These are phyloP conservation scores for Tylopilus sp. DNA, from an alignment of 768 basidiomycete species.

Conservation along the genomic window DNA sequence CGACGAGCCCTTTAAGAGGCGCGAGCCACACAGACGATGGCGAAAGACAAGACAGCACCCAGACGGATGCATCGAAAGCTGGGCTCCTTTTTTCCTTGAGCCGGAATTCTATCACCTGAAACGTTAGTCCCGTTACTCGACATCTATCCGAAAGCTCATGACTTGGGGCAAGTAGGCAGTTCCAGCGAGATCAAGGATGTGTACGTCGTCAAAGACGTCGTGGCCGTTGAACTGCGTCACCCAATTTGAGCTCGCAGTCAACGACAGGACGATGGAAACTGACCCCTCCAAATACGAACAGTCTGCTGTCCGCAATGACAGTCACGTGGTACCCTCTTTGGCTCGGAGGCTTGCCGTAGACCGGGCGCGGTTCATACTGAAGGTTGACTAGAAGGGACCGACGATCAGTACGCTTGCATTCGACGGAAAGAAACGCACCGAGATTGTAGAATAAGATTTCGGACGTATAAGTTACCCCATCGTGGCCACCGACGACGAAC, in stretches of 20 bases:
- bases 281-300: slow-evolving; percentile 82
- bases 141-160: slow-evolving; percentile 66
- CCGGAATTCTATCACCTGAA: not conserved
- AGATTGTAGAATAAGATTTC: slow-evolving; percentile 86
- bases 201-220: slow-evolving; percentile 80
- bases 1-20: slow-evolving; percentile 10
- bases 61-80: not conserved
- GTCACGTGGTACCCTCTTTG: slow-evolving; percentile 84
- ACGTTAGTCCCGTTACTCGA: slow-evolving; percentile 17
- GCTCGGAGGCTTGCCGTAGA: slow-evolving; percentile 66
- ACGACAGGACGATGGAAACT: not conserved
- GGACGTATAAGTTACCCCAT: slow-evolving; percentile 67
- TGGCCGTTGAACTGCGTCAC: slow-evolving; percentile 64
- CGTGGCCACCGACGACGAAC: slow-evolving; percentile 87
- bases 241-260: slow-evolving; percentile 6
- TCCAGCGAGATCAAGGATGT: slow-evolving; percentile 81
- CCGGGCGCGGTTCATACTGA: slow-evolving; percentile 71
- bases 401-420: not conserved
- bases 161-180: slow-evolving; percentile 90
- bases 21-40: not conserved
- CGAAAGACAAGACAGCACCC: slow-evolving; percentile 1
- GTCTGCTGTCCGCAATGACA: slow-evolving; percentile 75
- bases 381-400: slow-evolving; percentile 58
- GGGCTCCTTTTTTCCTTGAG: not conserved
- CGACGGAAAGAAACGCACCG: slow-evolving; percentile 43